A percentile compares a stretch with the other conserved stretches of the same genome.
These are phyloP conservation scores for Buddleja alternifolia DNA, from an alignment of 257 asterid genomes.

Conservation along the genomic window DNA sequence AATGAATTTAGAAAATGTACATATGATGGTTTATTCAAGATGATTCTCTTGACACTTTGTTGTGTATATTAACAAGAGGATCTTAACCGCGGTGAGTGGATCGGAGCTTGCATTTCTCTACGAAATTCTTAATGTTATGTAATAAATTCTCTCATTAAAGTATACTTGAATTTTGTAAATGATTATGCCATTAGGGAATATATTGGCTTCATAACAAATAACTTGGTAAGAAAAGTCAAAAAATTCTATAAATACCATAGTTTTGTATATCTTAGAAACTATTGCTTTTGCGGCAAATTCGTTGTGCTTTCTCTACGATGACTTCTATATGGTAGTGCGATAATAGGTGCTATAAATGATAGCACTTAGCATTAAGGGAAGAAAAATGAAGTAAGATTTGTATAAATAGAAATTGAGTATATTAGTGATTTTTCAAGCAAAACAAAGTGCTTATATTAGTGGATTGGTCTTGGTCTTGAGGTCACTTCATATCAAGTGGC, in stretches of 20 bases:
- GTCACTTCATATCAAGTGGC: not conserved
- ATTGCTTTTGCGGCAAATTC: no score
- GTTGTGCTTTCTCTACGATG: not conserved
- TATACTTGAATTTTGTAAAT: no score
- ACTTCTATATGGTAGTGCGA: not conserved
- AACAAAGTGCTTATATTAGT: conserved; percentile 3
- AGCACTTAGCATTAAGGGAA: not conserved
- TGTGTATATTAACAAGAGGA: no score
- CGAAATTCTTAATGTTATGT: no score
- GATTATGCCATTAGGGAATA: no score
- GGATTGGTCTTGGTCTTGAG: not conserved
- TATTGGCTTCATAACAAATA: not conserved
- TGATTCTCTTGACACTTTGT: no score
- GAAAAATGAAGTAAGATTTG: not conserved
- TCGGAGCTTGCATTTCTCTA: no score
- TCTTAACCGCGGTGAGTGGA: no score
- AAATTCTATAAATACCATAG: not conserved
- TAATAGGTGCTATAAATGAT: not conserved
- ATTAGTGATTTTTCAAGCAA: not conserved
- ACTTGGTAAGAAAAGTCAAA: not conserved
- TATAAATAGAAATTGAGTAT: not conserved
- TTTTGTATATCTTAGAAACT: not conserved
- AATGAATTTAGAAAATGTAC: no score
- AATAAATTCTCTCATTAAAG: no score
- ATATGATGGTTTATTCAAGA: no score